Evolutionary conservation across 2,329 filamentous ascomycete species (phyloP), one percentile per base, ranked within the genome.

Genomic region (Didymella arachidicola): DNA sequence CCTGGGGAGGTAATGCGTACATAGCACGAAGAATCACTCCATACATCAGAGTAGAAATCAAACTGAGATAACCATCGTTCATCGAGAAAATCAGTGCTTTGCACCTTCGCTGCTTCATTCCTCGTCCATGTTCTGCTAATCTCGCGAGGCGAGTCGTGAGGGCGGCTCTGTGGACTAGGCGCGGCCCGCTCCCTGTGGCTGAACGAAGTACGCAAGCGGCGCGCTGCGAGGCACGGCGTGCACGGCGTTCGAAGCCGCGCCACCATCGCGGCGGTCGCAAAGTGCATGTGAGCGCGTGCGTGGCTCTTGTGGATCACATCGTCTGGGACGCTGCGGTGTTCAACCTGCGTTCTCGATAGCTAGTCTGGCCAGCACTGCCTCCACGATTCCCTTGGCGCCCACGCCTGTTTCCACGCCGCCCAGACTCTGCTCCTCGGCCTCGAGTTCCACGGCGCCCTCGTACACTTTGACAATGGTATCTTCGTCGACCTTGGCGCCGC

Each of bases 401-500:
- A 68, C 57, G 1, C 72, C 72, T 29, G 53, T 69, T 27, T 72
- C 64, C 29, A 76, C 66, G 26, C 61, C 85, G 26, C 86, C 87
- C 19, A 82, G 81, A 1, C 83, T 81, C 16, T 86, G 83, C 63
- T 86, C 84, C 60, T 86, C 81, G 49, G 88, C 82, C 16, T 87
- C 88, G 72, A 94, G 81, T 69, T 96, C 91, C 2, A 96, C 81
- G 29, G 91, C 91, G 62, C 90, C 90, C 52, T 90, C 87, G 73
- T 98, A 99, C 0, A 90, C 92, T 69, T 83, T 87, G 68, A 87
- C 89, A 22, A 98, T 90, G 75, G 88, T 93, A 42, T 95, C 92
- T 79, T 98, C 94, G 68, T 98, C 95, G 27, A 99, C 92, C 58
- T 88, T 87, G 42, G 95, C 80, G 0, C 92, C 91, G 43, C 89